Evolutionary conservation across 768 basidiomycete species (phyloP).

Genomic region (Auricularia sp.): DNA sequence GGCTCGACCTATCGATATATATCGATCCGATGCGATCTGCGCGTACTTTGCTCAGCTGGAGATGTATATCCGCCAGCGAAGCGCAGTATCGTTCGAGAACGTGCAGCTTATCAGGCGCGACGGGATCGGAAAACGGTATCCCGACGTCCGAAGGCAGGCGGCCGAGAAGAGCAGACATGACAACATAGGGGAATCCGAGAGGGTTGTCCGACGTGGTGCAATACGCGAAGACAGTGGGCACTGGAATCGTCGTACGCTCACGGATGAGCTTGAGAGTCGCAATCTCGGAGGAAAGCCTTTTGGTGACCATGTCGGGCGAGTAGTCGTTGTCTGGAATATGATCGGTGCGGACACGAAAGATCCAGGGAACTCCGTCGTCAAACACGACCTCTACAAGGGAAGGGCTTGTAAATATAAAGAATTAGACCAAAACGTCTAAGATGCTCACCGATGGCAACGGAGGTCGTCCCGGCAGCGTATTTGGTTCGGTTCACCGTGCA

Average conservation of each 20-base stretch:
- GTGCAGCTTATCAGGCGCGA: not conserved
- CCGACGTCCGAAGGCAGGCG: not conserved
- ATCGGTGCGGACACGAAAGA: not conserved
- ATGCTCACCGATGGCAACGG: not conserved
- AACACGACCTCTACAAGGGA: not conserved
- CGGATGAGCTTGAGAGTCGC: conserved; percentile 18
- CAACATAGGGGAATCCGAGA: not conserved
- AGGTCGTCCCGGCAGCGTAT: not conserved
- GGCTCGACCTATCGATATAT: not conserved
- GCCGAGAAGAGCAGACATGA: not conserved
- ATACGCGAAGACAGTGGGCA: conserved; percentile 17
- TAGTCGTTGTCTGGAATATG: not conserved
- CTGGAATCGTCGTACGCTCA: conserved; percentile 12
- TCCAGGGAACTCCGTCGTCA: not conserved
- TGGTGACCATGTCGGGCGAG: conserved; percentile 1
- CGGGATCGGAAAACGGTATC: not conserved
- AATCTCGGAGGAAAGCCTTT: conserved; percentile 7
- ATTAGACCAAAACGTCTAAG: not conserved
- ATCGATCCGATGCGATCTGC: not conserved
- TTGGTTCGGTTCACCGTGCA: not conserved
- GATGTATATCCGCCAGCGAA: conserved; percentile 1
- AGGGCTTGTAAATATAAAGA: not conserved
- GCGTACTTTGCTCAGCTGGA: conserved; percentile 1
- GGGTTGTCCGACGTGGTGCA: not conserved
- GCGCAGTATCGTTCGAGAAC: not conserved